Percentiles rank a stretch among this genome's conserved stretches.
Conservation (phyloP, 768 basidiomycete species). For the Pulveroboletus ravenelii region DNA sequence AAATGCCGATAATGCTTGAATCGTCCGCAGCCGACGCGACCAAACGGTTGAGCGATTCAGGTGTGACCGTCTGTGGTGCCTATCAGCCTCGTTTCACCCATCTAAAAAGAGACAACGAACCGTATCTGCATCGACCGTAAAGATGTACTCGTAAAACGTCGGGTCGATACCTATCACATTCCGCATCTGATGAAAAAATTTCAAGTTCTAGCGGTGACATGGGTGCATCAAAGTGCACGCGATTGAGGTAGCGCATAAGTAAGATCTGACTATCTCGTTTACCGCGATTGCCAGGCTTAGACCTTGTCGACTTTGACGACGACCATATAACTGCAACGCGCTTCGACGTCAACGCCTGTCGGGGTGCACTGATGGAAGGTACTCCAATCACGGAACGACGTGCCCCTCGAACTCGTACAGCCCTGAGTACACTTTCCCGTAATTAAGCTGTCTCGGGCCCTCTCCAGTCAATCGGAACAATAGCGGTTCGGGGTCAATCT, state of each 20-base stretch:
- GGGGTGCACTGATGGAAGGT: neutral
- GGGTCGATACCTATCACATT: conserved; percentile 97
- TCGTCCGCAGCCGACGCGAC: conserved; percentile 87
- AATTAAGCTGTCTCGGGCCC: conserved; percentile 84
- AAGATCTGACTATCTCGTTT: conserved; percentile 94
- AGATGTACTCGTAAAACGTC: conserved; percentile 96
- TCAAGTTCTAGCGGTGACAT: conserved; percentile 94
- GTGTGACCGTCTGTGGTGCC: conserved; percentile 66
- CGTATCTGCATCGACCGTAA: conserved; percentile 94
- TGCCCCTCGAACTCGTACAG: conserved; percentile 93
- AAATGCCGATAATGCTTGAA: conserved; percentile 85
- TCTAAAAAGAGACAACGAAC: conserved; percentile 37
- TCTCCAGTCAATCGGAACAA: conserved; percentile 91
- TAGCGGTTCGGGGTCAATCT: conserved; percentile 85
- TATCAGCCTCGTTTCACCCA: neutral
- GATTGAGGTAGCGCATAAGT: conserved; percentile 85
- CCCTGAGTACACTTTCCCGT: conserved; percentile 93
- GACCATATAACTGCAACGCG: conserved; percentile 73
- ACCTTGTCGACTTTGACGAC: conserved; percentile 89
- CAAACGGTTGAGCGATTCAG: conserved; percentile 87
- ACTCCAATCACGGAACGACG: conserved; percentile 77
- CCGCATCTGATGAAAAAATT: conserved; percentile 95
- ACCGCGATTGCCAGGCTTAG: conserved; percentile 89
- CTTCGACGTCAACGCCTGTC: neutral
- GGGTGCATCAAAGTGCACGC: conserved; percentile 90